Percentiles rank a stretch among this genome's conserved stretches.
These are phyloP conservation scores for Hymenoscyphus fructigenus DNA, from an alignment of 2,329 filamentous ascomycete genomes.

Conservation along the genomic window DNA sequence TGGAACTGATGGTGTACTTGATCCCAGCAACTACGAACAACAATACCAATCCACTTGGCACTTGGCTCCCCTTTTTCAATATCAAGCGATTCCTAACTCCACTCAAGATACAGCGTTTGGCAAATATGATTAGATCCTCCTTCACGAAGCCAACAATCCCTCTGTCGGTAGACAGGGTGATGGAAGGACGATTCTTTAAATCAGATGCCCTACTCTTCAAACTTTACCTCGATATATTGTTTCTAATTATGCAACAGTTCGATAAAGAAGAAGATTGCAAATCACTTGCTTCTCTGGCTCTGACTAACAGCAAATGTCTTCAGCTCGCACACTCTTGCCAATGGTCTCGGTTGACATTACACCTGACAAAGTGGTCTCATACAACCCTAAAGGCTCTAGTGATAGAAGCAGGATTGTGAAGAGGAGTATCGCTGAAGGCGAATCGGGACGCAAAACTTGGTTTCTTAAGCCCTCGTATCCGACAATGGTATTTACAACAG, in stretches of 20 bases:
- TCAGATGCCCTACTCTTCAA: not conserved
- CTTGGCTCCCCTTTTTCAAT: too few relatives aligned
- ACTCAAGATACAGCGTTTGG: not conserved
- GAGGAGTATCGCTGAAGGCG: too few relatives aligned
- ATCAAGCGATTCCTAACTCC: not conserved
- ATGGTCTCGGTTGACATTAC: not conserved
- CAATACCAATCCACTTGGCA: too few relatives aligned
- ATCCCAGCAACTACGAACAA: too few relatives aligned
- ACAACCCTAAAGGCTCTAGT: too few relatives aligned
- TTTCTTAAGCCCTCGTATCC: too few relatives aligned
- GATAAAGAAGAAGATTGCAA: not conserved
- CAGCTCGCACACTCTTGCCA: not conserved
- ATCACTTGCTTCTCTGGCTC: not conserved
- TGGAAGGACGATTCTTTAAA: not conserved
- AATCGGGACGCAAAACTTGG: too few relatives aligned
- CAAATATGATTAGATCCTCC: not conserved
- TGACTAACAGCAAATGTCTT: not conserved
- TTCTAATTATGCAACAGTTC: not conserved
- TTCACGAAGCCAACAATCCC: not conserved
- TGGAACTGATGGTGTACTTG: too few relatives aligned
- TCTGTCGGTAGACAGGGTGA: not conserved
- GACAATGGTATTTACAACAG: too few relatives aligned
- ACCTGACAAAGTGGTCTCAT: too few relatives aligned
- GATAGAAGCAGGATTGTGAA: too few relatives aligned
- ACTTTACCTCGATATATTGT: not conserved